Base-by-base conservation (phyloP, 1,284 basidiomycete genomes). In the Cutaneotrichosporon dermatis region DNA sequence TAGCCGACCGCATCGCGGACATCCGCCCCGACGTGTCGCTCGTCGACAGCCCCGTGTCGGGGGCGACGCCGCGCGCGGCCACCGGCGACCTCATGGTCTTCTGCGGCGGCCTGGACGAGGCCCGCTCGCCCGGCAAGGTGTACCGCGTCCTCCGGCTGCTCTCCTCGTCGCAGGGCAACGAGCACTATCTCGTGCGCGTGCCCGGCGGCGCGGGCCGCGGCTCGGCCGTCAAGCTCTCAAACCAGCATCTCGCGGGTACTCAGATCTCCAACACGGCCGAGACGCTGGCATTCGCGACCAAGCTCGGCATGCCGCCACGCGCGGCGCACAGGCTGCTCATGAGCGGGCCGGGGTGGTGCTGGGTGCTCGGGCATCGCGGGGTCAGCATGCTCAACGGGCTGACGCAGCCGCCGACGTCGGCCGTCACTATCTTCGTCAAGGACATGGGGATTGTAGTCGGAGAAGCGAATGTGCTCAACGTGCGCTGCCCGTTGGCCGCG, bases 11-110 rank as follows among this genome's bases (percentile, higher is more conserved):
- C 11, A 57, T 72, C 1, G 34, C 52, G 1, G 36, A 54, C 1
- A 54, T 62, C 1, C 61, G 68, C 12, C 40, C 61, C 37, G 72
- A 75, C 50, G 60, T 71, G 1, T 36, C 36, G 8, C 62, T 74
- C 5, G 55, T 75, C 41, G 73, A 75, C 60, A 62, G 62, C 13
- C 73, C 73, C 4, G 72, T 75, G 2, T 74, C 72, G 0, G 73
- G 73, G 4, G 72, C 68, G 1, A 63, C 65, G 2, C 54, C 63
- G 4, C 69, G 73, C 16, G 71, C 73, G 1, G 71, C 66, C 6
- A 49, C 59, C 6, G 73, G 73, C 36, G 69, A 70, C 43, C 64
- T 75, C 12, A 73, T 65, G 40, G 66, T 75, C 58, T 67, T 74
- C 57, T 64, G 62, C 42, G 64, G 64, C 9, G 70, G 71, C 0